Evolutionary conservation across 2,329 filamentous ascomycete species (phyloP).

Genomic region (Curvularia sp.): DNA sequence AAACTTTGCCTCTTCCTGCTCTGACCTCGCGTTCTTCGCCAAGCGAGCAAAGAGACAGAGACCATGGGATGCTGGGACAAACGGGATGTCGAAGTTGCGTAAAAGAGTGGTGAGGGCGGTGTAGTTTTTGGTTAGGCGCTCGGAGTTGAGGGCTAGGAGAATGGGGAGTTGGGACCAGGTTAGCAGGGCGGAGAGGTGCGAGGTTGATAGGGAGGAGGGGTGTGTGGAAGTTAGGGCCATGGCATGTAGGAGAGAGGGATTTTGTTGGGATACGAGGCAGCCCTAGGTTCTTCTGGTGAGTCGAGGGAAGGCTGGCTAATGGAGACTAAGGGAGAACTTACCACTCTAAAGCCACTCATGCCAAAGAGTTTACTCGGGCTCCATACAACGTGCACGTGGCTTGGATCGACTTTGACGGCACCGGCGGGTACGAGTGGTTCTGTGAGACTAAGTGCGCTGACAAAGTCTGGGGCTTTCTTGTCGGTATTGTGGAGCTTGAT

Average conservation of each 20-base stretch:
- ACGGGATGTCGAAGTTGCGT: conserved; percentile 24
- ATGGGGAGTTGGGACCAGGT: conserved; percentile 37
- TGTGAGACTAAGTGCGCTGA: conserved; percentile 35
- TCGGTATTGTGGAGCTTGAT: conserved; percentile 18
- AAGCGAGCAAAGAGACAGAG: conserved; percentile 39
- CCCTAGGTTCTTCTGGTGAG: conserved; percentile 27
- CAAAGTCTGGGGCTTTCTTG: conserved; percentile 25
- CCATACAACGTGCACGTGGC: conserved; percentile 43
- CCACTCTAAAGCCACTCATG: conserved; percentile 36
- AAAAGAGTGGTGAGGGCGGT: conserved; percentile 26
- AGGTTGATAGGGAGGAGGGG: conserved; percentile 28
- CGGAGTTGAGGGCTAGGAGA: conserved; percentile 32
- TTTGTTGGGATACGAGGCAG: conserved; percentile 42
- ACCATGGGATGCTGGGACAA: conserved; percentile 36
- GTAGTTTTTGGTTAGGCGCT: conserved; percentile 34
- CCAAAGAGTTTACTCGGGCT: conserved; percentile 43
- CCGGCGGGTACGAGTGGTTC: conserved; percentile 38
- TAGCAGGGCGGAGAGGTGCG: conserved; percentile 34
- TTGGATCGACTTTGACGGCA: conserved; percentile 44
- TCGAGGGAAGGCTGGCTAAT: too few relatives aligned
- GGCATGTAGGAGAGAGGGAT: conserved; percentile 31
- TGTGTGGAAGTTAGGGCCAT: conserved; percentile 30
- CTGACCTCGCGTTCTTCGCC: conserved; percentile 21
- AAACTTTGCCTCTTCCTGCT: conserved; percentile 29
- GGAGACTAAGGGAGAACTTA: conserved; percentile 18